phyloP scores from a whole-genome alignment of 2,329 filamentous ascomycete species.

The Ophiocordyceps australis region DNA sequence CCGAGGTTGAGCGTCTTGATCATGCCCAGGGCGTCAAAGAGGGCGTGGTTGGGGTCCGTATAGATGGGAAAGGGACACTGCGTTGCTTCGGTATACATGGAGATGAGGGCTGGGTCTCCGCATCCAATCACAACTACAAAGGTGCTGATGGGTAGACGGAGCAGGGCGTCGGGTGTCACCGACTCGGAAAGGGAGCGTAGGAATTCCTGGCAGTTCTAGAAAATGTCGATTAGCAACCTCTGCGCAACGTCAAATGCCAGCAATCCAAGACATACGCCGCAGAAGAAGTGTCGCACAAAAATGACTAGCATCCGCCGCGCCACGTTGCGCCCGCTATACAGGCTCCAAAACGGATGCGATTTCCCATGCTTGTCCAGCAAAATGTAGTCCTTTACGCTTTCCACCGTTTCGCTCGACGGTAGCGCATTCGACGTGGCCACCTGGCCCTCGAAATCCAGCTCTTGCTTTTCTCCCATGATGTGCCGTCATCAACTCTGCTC shows the following conservation, averaged over 20 bases:
- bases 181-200: slow-evolving; percentile 41
- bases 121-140: slow-evolving; percentile 56
- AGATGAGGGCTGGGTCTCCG: slow-evolving; percentile 49
- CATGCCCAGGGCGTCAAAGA: slow-evolving; percentile 56
- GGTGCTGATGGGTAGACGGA: slow-evolving; percentile 32
- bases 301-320: slow-evolving; percentile 45
- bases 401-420: slow-evolving; percentile 28
- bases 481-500: too few relatives aligned
- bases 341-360: slow-evolving; percentile 39
- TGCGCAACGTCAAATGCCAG: too few relatives aligned
- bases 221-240: too few relatives aligned
- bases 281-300: slow-evolving; percentile 69
- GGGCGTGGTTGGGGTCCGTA: slow-evolving; percentile 48
- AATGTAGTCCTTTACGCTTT: slow-evolving; percentile 31
- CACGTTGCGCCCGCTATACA: slow-evolving; percentile 37
- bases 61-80: slow-evolving; percentile 57
- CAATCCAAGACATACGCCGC: slow-evolving; percentile 38
- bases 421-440: slow-evolving; percentile 36
- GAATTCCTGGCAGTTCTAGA: slow-evolving; percentile 60
- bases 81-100: slow-evolving; percentile 44
- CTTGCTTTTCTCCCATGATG: too few relatives aligned
- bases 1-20: slow-evolving; percentile 43
- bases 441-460: slow-evolving; percentile 35
- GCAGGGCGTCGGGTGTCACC: slow-evolving; percentile 32
- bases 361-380: slow-evolving; percentile 45